Evolutionary conservation across 129 eudicot species (phyloP).

Genomic region (Pulicaria dysenterica): DNA sequence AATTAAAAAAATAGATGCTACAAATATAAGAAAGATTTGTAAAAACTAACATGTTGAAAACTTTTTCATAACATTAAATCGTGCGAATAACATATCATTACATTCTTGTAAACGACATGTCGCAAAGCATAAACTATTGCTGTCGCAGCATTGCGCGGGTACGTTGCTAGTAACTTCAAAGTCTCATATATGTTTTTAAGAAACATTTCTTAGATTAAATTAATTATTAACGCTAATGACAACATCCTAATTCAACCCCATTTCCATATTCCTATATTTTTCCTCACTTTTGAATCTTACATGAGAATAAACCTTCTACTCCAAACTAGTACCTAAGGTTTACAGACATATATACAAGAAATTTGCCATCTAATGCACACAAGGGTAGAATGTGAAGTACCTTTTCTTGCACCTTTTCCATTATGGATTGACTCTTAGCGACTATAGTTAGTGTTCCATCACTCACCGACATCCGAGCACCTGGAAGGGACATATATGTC

Average conservation of each 20-base stretch:
- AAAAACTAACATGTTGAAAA: no score
- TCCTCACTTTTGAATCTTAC: neutral
- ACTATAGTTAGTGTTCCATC: slow-evolving; percentile 73
- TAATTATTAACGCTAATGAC: no score
- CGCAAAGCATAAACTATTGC: no score
- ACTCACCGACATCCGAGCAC: slow-evolving; percentile 76
- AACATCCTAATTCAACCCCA: neutral
- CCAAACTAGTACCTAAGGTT: neutral
- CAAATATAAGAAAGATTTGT: no score
- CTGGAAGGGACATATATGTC: slow-evolving; percentile 33
- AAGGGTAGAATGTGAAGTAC: slow-evolving; percentile 37
- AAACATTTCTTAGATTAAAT: no score
- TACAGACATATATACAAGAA: slow-evolving; percentile 1
- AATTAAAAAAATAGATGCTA: no score
- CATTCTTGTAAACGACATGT: no score
- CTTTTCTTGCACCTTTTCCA: slow-evolving; percentile 87
- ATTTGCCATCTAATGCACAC: slow-evolving; percentile 10
- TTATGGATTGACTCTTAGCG: slow-evolving; percentile 68
- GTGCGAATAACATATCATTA: no score
- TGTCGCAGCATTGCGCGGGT: no score
- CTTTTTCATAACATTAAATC: no score
- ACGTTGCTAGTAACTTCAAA: no score
- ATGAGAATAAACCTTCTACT: neutral
- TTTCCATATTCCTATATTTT: neutral
- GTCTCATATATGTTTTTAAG: no score